These are phyloP conservation scores for Penicillium salamii DNA, from an alignment of 495 filamentous ascomycete genomes.

Conservation along the genomic window DNA sequence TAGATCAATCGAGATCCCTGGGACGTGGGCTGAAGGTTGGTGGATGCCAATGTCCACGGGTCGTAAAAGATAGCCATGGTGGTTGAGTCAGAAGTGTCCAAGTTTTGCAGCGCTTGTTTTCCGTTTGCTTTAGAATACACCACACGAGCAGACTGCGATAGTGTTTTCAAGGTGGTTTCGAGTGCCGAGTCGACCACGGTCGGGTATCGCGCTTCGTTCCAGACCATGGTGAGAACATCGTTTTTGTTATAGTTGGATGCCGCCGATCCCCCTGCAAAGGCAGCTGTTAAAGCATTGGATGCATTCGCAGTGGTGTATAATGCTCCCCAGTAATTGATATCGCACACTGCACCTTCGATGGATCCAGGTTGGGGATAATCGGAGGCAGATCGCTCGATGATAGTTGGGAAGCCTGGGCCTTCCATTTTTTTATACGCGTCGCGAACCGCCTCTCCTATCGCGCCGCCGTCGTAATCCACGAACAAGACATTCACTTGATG, in stretches of 20 bases:
- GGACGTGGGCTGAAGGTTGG: slow-evolving; percentile 44
- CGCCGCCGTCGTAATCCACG: slow-evolving; percentile 52
- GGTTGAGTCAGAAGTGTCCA: slow-evolving; percentile 27
- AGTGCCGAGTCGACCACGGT: slow-evolving; percentile 37
- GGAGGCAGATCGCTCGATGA: slow-evolving; percentile 29
- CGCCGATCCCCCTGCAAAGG: slow-evolving; percentile 26
- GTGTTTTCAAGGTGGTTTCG: slow-evolving; percentile 18
- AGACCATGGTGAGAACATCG: slow-evolving; percentile 42
- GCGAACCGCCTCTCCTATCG: slow-evolving; percentile 40
- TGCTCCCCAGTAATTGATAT: slow-evolving; percentile 46
- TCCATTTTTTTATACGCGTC: slow-evolving; percentile 39
- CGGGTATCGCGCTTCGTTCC: slow-evolving; percentile 52
- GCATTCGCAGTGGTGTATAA: slow-evolving; percentile 38
- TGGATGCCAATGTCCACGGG: slow-evolving; percentile 37
- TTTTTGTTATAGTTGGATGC: slow-evolving; percentile 36
- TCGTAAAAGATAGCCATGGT: slow-evolving; percentile 36
- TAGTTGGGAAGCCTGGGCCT: slow-evolving; percentile 34
- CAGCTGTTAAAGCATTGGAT: slow-evolving; percentile 32
- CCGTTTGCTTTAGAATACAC: slow-evolving; percentile 33
- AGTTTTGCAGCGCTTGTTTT: slow-evolving; percentile 19
- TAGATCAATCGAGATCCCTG: slow-evolving; percentile 51
- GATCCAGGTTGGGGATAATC: slow-evolving; percentile 22
- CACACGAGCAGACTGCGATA: slow-evolving; percentile 34
- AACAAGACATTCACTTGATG: slow-evolving; percentile 45
- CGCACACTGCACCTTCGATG: slow-evolving; percentile 37